These are phyloP conservation scores for Scheffersomyces segobiensis DNA, from an alignment of 1,139 yeast genomes.

Conservation along the genomic window DNA sequence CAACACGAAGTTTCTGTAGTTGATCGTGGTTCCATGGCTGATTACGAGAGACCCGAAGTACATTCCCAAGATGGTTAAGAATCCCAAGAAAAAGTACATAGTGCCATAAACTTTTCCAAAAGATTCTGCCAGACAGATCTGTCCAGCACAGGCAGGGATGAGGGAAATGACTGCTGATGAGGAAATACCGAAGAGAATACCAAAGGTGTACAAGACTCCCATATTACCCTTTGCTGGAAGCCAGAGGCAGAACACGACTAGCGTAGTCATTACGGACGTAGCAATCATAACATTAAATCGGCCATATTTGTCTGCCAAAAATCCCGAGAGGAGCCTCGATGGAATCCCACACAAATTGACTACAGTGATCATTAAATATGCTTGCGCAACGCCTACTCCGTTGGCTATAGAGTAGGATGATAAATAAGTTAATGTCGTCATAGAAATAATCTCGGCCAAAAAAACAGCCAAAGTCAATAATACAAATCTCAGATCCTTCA, in stretches of 20 bases:
- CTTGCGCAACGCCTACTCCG: conserved; percentile 38
- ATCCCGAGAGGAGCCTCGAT: conserved; percentile 49
- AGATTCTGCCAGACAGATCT: conserved; percentile 61
- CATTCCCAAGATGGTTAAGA: conserved; percentile 51
- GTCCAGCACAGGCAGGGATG: conserved; percentile 52
- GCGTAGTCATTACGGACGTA: conserved; percentile 35
- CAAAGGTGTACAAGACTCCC: conserved; percentile 22
- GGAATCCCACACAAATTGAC: conserved; percentile 49
- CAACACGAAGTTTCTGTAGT: conserved; percentile 24
- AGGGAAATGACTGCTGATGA: conserved; percentile 31
- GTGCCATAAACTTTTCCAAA: conserved; percentile 74
- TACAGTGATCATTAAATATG: conserved; percentile 47
- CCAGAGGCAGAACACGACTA: conserved; percentile 48
- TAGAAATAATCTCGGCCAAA: conserved; percentile 48
- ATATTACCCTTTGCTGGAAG: conserved; percentile 33
- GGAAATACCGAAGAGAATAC: conserved; percentile 29
- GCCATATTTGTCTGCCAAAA: conserved; percentile 49
- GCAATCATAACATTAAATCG: conserved; percentile 53
- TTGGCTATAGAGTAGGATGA: conserved; percentile 50
- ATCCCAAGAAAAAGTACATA: conserved; percentile 62
- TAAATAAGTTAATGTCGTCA: conserved; percentile 53
- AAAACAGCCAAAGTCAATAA: conserved; percentile 43
- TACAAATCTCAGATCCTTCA: conserved; percentile 41
- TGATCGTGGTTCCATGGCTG: conserved; percentile 10
- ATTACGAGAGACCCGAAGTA: conserved; percentile 29